phyloP scores from a whole-genome alignment of 2,329 filamentous ascomycete species.

The Calonectria pteridis region DNA sequence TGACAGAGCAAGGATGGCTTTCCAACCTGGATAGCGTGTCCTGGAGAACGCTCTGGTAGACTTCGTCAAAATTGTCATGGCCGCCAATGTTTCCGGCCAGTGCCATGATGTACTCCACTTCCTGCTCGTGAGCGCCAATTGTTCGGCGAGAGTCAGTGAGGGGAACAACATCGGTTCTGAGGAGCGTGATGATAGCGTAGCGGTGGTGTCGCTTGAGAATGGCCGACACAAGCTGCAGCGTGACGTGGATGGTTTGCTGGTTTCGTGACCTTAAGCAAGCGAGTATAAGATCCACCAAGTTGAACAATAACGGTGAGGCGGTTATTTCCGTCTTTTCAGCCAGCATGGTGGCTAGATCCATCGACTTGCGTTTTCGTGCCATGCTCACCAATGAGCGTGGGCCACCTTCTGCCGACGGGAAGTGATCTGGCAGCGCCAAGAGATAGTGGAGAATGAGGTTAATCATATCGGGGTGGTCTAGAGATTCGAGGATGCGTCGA shows the following conservation, averaged over 20 bases:
- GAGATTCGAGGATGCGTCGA: constrained; percentile 87
- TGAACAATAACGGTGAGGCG: constrained; percentile 88
- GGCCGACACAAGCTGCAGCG: constrained; percentile 86
- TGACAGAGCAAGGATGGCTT: constrained; percentile 78
- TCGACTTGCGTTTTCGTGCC: constrained; percentile 85
- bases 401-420: constrained; percentile 50
- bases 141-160: constrained; percentile 71
- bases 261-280: constrained; percentile 88
- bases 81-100: constrained; percentile 78
- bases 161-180: constrained; percentile 73
- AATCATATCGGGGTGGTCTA: constrained; percentile 94
- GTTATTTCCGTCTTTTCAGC: constrained; percentile 80
- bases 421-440: constrained; percentile 78
- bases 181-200: constrained; percentile 83
- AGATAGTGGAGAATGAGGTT: constrained; percentile 95
- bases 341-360: constrained; percentile 86
- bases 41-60: constrained; percentile 78
- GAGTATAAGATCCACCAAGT: constrained; percentile 89
- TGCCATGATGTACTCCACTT: constrained; percentile 78
- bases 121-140: constrained; percentile 79
- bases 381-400: constrained; percentile 66
- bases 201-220: constrained; percentile 89
- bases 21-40: constrained; percentile 79
- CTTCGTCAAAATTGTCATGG: constrained; percentile 77
- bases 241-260: constrained; percentile 89